These are phyloP conservation scores for Phytophthora ramorum DNA, from an alignment of 352 stramenopile genomes.

Conservation along the genomic window DNA sequence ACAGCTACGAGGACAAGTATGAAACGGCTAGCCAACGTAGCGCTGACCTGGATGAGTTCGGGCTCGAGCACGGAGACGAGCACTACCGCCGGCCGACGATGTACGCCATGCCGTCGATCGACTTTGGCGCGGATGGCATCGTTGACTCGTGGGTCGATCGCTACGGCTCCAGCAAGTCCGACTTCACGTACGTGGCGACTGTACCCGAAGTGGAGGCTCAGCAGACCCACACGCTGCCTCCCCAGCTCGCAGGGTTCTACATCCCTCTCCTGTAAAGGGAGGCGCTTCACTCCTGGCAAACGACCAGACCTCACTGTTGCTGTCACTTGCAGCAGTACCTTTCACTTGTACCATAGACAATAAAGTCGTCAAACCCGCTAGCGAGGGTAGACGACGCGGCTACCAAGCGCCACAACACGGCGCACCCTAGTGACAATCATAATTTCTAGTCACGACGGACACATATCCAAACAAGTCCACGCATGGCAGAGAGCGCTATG, in stretches of 20 bases:
- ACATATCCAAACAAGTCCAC: slow-evolving; percentile 3
- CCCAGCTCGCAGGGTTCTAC: slow-evolving; percentile 30
- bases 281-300: background rate
- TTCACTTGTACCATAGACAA: background rate
- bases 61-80: slow-evolving; percentile 21
- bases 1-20: slow-evolving; percentile 34
- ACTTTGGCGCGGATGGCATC: slow-evolving; percentile 19
- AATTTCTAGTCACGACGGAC: background rate
- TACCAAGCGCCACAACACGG: too few species aligned
- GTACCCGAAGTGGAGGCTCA: slow-evolving; percentile 14
- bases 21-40: slow-evolving; percentile 30
- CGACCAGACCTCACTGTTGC: background rate
- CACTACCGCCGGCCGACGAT: slow-evolving; percentile 36
- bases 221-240: background rate
- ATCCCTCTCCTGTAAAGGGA: slow-evolving; percentile 32
- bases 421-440: background rate
- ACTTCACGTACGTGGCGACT: slow-evolving; percentile 39
- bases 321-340: background rate
- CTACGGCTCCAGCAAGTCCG: slow-evolving; percentile 31
- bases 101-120: slow-evolving; percentile 38
- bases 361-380: too few species aligned
- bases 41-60: slow-evolving; percentile 32
- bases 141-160: slow-evolving; percentile 38
- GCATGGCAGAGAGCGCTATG: slow-evolving; percentile 9
- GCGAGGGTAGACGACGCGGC: too few species aligned